Base-by-base conservation (phyloP, 208 protist species). In the Leishmania braziliensis region DNA sequence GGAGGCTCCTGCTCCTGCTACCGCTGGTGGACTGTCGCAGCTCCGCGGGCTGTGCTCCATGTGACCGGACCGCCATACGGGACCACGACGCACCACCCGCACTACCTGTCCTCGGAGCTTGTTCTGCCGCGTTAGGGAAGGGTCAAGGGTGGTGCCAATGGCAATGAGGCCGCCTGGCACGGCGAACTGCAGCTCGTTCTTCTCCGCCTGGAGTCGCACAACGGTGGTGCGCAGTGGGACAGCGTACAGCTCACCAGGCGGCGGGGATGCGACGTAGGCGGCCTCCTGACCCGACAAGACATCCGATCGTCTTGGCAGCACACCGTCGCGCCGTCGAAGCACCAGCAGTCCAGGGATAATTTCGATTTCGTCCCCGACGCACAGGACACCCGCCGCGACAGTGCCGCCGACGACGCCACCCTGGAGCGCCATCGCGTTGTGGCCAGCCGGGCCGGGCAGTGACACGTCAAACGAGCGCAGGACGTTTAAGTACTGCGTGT, bases 381-480 rank as follows among this genome's bases (percentile, higher is more conserved):
- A 92, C 51, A 99, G 88, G 36, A 99, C 98, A 66, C 99, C 99
- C 53, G 97, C 86, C 18, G 99, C 89, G 70, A 99, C 99, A 43
- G 98, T 99, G 70, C 99, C 99, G 78, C 99, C 99, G 56, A 98
- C 99, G n/a, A 99, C 98, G 79, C 99, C 99, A 82, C 99, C 99
- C 66, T 97, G 93, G 43, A 99, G 91, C 91, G 23, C 99, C 95
- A 56, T 96, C 89, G 50, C 84, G 75, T 23, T 62, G 62, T 97
- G 92, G 68, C 99, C 99, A 26, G 18, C 54, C 39, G 80, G 68
- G 10, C 80, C 80, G 39, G 99, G 99, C 87, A 99, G 99, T 90
- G 99, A 99, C 46, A 99, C 97, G 89, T 99, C 99, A 86, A 99
- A 99, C 75, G 99, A 99, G 77, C 99, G 98, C 82, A 99, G 99